Evolutionary conservation across 805 yeast species (phyloP), one percentile per base, ranked within the genome.

Genomic region (Candida pseudofarinosa): DNA sequence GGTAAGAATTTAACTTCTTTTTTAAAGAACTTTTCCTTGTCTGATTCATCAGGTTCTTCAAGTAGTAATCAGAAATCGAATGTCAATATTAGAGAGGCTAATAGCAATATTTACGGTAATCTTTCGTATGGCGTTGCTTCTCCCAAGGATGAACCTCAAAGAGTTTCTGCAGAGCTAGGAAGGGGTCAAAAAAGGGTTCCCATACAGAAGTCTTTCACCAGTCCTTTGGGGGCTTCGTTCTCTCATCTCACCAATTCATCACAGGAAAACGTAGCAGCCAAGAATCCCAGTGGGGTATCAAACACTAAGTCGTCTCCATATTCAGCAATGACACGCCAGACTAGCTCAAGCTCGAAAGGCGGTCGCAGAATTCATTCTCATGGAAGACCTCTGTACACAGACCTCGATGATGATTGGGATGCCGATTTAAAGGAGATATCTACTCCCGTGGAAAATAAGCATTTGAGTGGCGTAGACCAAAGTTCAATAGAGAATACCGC

Each of bases 351-450:
- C 14, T 7, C 30, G 35, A 15, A 48, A 38, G 36, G 28, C 44
- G 47, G 37, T 36, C 42, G 50, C 23, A 17, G 60, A 42, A 42
- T 49, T 2, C 43, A 28, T 26, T 48, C 59, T 8, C 46, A 45
- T n/a, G 46, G 52, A n/a, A n/a, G 39, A 7, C 39, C 19, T 7
- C 50, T 54, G 43, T 84, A 83, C 56, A 69, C 80, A 35, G 96
- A 89, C 57, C 67, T 83, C 44, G 96, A 89, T 59, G 95, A 86
- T 52, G 97, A 88, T 62, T 89, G 97, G 97, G 91, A 88, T 60
- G 95, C 79, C 15, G 72, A 63, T 15, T 51, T 91, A 10, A 83
- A 81, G 35, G 81, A 61, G 33, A 61, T 58, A 23, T 44, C 54
- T 26, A 38, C 47, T 32, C 20, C 43, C 13, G 46, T 45, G 35